These are phyloP conservation scores for Fusarium pseudograminearum DNA, from an alignment of 2,329 filamentous ascomycete genomes.

Conservation along the genomic window DNA sequence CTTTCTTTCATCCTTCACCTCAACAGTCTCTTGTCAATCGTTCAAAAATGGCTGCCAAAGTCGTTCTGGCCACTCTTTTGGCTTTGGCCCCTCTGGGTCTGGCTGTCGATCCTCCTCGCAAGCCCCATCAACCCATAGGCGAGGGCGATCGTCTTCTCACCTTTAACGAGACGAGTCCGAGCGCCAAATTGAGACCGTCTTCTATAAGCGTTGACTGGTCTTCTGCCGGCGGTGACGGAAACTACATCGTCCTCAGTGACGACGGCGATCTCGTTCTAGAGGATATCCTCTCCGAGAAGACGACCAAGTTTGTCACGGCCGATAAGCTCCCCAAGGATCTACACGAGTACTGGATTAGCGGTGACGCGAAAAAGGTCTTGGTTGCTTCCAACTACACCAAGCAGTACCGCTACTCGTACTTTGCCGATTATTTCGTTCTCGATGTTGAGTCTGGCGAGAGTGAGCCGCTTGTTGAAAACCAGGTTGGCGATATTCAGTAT, in stretches of 20 bases:
- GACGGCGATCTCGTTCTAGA: slow-evolving; percentile 69
- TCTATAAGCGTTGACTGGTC: slow-evolving; percentile 68
- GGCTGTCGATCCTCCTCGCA: slow-evolving; percentile 64
- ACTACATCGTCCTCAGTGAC: slow-evolving; percentile 66
- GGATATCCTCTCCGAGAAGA: slow-evolving; percentile 70
- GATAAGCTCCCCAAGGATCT: slow-evolving; percentile 67
- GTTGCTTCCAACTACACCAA: slow-evolving; percentile 75
- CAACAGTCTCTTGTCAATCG: neutral
- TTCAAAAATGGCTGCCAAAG: slow-evolving; percentile 23
- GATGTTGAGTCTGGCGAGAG: slow-evolving; percentile 69
- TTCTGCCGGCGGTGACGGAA: slow-evolving; percentile 68
- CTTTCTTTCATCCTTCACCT: neutral
- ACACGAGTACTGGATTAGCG: slow-evolving; percentile 70
- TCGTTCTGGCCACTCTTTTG: slow-evolving; percentile 33
- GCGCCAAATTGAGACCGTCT: slow-evolving; percentile 58
- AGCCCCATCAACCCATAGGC: slow-evolving; percentile 66
- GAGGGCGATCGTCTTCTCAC: slow-evolving; percentile 67
- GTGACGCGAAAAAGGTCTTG: slow-evolving; percentile 69
- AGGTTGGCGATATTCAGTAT: slow-evolving; percentile 75
- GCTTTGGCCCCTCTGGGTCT: slow-evolving; percentile 34
- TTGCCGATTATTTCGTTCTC: slow-evolving; percentile 74
- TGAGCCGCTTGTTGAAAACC: slow-evolving; percentile 67
- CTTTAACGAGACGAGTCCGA: slow-evolving; percentile 70
- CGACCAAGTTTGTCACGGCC: slow-evolving; percentile 67
- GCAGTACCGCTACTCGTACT: slow-evolving; percentile 76